These are phyloP conservation scores for Eimeria sp. DNA, from an alignment of 169 alveolate genomes.

Conservation along the genomic window DNA sequence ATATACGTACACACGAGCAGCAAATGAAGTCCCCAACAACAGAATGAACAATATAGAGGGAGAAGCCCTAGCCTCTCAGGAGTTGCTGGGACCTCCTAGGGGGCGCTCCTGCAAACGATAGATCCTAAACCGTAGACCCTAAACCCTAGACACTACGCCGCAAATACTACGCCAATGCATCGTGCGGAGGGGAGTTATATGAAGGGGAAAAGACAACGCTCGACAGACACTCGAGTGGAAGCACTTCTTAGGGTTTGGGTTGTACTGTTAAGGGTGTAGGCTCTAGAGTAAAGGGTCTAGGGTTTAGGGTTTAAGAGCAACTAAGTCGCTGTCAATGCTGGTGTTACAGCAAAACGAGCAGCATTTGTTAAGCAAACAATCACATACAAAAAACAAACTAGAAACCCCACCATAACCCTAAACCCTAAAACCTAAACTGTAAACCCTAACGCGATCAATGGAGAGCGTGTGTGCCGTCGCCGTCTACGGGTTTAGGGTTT, in stretches of 20 bases:
- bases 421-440: background rate
- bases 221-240: no score
- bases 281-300: background rate
- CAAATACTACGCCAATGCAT: background rate
- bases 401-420: no score
- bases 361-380: background rate
- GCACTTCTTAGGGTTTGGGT: no score
- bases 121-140: background rate
- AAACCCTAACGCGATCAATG: background rate
- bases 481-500: background rate
- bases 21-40: no score
- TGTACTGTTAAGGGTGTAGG: background rate
- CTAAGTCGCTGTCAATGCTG: background rate
- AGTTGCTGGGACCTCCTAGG: background rate
- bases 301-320: background rate
- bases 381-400: no score
- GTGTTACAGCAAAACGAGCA: no score
- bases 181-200: no score
- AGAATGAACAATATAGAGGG: no score
- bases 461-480: background rate
- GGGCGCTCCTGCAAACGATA: conserved; percentile 1
- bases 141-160: background rate
- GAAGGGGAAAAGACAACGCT: no score
- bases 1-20: no score
- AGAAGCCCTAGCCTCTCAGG: no score